Conservation (phyloP, 768 basidiomycete genomes). For the Russula foetens region DNA sequence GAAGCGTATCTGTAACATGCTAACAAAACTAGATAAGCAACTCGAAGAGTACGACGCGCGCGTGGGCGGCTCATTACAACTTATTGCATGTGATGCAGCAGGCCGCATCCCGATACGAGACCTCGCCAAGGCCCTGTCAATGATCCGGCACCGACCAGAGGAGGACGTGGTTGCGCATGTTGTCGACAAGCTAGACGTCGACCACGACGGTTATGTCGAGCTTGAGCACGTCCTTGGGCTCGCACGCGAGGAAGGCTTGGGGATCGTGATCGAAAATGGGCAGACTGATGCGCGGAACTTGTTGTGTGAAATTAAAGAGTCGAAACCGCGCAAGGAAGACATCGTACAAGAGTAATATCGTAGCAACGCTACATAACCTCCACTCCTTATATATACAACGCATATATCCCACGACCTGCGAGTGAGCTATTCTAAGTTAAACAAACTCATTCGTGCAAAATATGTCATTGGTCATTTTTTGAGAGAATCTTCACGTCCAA, state of each 20-base stretch:
- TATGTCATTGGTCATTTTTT: neutral
- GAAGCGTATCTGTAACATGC: conserved; percentile 92
- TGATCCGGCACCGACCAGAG: conserved; percentile 90
- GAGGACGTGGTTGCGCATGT: conserved; percentile 83
- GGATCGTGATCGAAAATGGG: conserved; percentile 74
- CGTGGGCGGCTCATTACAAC: conserved; percentile 76
- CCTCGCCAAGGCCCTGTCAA: conserved; percentile 80
- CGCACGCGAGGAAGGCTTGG: conserved; percentile 81
- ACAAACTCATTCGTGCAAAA: neutral
- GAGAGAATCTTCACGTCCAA: neutral
- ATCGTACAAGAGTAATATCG: conserved; percentile 62
- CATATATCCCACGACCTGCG: neutral
- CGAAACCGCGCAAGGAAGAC: conserved; percentile 87
- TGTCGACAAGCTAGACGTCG: conserved; percentile 89
- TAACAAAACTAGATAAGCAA: conserved; percentile 91
- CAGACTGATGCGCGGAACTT: conserved; percentile 76
- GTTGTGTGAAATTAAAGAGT: conserved; percentile 70
- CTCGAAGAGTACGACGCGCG: conserved; percentile 86
- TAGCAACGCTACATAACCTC: conserved; percentile 10
- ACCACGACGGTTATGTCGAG: conserved; percentile 93
- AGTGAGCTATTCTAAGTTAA: neutral
- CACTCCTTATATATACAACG: conserved; percentile 1
- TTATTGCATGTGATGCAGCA: conserved; percentile 78
- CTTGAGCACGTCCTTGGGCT: conserved; percentile 89
- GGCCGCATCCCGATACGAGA: conserved; percentile 88